Conservation (phyloP, 2,329 filamentous ascomycete species). For the Aspergillus sclerotialis region DNA sequence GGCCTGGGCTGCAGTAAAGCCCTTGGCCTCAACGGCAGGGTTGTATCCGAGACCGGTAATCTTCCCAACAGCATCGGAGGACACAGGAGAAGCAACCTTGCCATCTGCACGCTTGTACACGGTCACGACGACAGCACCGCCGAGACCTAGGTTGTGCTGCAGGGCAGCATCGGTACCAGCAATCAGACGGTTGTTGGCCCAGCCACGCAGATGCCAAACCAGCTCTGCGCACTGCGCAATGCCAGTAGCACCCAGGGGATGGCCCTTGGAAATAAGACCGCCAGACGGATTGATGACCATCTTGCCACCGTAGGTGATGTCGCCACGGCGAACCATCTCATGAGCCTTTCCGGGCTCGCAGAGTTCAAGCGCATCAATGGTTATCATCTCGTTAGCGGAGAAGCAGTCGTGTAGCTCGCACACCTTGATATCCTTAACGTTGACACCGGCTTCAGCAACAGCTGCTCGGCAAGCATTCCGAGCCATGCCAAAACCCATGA, state of each 20-base stretch:
- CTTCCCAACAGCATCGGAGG: constrained; percentile 58
- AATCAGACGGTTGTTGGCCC: constrained; percentile 82
- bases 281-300: constrained; percentile 88
- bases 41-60: constrained; percentile 76
- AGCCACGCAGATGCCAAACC: constrained; percentile 90
- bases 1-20: constrained; percentile 72
- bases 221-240: constrained; percentile 92
- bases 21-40: constrained; percentile 80
- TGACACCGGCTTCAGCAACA: constrained; percentile 60
- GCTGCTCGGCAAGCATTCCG: constrained; percentile 62
- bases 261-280: constrained; percentile 91
- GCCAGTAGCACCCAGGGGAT: constrained; percentile 90
- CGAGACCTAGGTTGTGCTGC: constrained; percentile 89
- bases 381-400: constrained; percentile 87
- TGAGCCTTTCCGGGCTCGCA: constrained; percentile 76
- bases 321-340: constrained; percentile 77
- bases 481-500: constrained; percentile 85
- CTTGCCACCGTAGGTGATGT: constrained; percentile 82
- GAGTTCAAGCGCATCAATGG: constrained; percentile 78
- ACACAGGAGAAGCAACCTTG: constrained; percentile 52
- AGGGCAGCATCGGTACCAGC: constrained; percentile 64
- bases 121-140: constrained; percentile 82
- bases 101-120: constrained; percentile 84
- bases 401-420: constrained; percentile 97
- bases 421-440: constrained; percentile 64